These are phyloP conservation scores for Tylopilus sp. DNA, from an alignment of 1,284 basidiomycete species.

Conservation along the genomic window DNA sequence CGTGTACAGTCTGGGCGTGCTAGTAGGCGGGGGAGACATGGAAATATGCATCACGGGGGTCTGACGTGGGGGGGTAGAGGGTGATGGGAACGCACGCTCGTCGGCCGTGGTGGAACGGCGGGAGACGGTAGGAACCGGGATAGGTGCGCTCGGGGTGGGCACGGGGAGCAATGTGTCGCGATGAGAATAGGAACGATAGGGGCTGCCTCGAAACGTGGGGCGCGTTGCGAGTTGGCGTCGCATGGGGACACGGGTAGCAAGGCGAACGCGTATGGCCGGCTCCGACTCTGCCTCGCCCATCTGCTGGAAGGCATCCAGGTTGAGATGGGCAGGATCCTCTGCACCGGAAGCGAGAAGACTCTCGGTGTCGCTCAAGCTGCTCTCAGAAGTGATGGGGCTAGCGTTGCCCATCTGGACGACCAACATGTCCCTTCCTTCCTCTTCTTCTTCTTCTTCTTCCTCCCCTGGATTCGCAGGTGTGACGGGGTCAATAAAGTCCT, in stretches of 20 bases:
- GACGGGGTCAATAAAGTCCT: slow-evolving; percentile 55
- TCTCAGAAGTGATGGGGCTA: slow-evolving; percentile 34
- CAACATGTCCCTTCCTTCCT: slow-evolving; percentile 23
- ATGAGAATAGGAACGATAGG: slow-evolving; percentile 3
- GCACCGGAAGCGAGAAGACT: slow-evolving; percentile 42
- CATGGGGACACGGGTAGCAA: slow-evolving; percentile 15
- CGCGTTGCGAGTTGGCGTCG: slow-evolving; percentile 1
- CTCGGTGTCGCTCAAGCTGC: slow-evolving; percentile 38
- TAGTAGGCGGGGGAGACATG: slow-evolving; percentile 46
- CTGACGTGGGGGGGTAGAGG: slow-evolving; percentile 31
- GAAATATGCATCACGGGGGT: slow-evolving; percentile 33
- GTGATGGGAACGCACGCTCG: slow-evolving; percentile 16
- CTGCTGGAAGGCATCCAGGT: slow-evolving; percentile 32
- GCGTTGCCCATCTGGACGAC: slow-evolving; percentile 28
- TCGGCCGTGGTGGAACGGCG: slow-evolving; percentile 22
- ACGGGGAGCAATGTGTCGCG: slow-evolving; percentile 9
- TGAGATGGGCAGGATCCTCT: slow-evolving; percentile 38
- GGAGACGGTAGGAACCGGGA: slow-evolving; percentile 27
- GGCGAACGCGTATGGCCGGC: slow-evolving; percentile 26
- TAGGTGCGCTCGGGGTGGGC: slow-evolving; percentile 29
- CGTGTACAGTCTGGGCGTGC: slow-evolving; percentile 46
- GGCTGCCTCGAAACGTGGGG: background rate
- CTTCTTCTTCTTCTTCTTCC: slow-evolving; percentile 29
- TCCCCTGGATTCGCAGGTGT: slow-evolving; percentile 13
- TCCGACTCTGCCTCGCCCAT: slow-evolving; percentile 10